Base-by-base conservation (phyloP, 2,329 filamentous ascomycete species). In the Verruconis gallopava region DNA sequence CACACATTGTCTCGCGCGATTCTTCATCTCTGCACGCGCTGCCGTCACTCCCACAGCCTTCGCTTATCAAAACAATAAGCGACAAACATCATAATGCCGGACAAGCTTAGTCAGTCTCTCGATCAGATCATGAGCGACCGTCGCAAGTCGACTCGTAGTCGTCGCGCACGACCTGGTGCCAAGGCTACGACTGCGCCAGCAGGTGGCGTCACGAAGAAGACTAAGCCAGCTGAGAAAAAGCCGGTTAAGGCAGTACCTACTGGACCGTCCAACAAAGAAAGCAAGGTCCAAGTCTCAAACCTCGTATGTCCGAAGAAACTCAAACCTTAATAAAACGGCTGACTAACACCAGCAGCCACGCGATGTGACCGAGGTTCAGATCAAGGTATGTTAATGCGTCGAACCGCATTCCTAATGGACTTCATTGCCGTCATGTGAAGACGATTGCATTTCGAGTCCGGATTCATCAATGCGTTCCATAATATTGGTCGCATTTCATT, bases 241-340 rank as follows among this genome's bases (percentile, higher is more conserved):
- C 42, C 42, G 21, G 66, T 60, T 9, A 67, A 67, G 48, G 53
- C 60, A 9, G 53, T 64, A 66, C 76, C 83, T 48, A 73, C 75
- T 53, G 82, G 79, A 59, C 73, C 75, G 46, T 64, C 73, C 44
- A 65, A 70, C 50, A 78, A 77, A 57, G 85, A 93, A 53, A 93
- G 85, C 73, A 96, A 95, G 71, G 89, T 96, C 68, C 84, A 94
- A 65, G 89, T 98, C 68, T 94, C 85, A 80, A 93, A 93, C 71
- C 75, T 98, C 73, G 88, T 95, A 81, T 66, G 86, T 66, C 25
- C 20, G 20, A 3, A 53, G n/a, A n/a, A n/a, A n/a, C n/a, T n/a
- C n/a, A n/a, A n/a, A n/a, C n/a, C n/a, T n/a, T n/a, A n/a, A n/a
- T n/a, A n/a, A n/a, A n/a, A n/a, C n/a, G n/a, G n/a, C n/a, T n/a